Evolutionary conservation across 169 alveolate genomes (phyloP).

Genomic region (Babesia divergens): DNA sequence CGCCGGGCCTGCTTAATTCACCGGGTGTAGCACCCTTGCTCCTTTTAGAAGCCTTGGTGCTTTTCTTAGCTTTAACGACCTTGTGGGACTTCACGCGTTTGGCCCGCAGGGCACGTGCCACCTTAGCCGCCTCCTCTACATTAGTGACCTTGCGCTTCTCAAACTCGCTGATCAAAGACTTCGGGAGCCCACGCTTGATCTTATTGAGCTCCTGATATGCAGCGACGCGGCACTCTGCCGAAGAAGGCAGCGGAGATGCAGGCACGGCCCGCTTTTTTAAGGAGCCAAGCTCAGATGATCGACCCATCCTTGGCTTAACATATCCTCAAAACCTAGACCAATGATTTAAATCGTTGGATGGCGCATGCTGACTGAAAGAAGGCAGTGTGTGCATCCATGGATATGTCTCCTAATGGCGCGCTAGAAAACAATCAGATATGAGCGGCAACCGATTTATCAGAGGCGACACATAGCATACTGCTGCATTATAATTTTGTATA

Average conservation of each 20-base stretch:
- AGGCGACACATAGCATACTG: too few relatives aligned
- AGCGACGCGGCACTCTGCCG: slow-evolving; percentile 1
- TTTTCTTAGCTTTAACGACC: neutral
- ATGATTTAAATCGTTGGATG: too few relatives aligned
- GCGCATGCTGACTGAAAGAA: too few relatives aligned
- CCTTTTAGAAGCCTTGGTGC: neutral
- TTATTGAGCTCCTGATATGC: slow-evolving; percentile 20
- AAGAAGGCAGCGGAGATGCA: neutral
- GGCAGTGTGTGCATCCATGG: too few relatives aligned
- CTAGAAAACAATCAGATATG: too few relatives aligned
- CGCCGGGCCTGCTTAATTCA: slow-evolving; percentile 19
- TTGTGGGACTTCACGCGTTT: slow-evolving; percentile 15
- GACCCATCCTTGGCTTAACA: neutral
- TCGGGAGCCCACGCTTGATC: slow-evolving; percentile 21
- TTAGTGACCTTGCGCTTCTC: slow-evolving; percentile 17
- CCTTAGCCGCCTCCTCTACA: slow-evolving; percentile 26
- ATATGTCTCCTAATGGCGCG: too few relatives aligned
- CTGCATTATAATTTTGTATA: too few relatives aligned
- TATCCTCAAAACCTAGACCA: too few relatives aligned
- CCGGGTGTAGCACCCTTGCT: neutral
- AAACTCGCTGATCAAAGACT: slow-evolving; percentile 4
- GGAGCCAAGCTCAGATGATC: neutral
- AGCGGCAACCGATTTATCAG: too few relatives aligned
- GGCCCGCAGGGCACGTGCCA: slow-evolving; percentile 5
- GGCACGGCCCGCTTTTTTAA: neutral